These are phyloP conservation scores for Xanthoparmelia taractica DNA, from an alignment of 495 filamentous ascomycete species.

Conservation along the genomic window DNA sequence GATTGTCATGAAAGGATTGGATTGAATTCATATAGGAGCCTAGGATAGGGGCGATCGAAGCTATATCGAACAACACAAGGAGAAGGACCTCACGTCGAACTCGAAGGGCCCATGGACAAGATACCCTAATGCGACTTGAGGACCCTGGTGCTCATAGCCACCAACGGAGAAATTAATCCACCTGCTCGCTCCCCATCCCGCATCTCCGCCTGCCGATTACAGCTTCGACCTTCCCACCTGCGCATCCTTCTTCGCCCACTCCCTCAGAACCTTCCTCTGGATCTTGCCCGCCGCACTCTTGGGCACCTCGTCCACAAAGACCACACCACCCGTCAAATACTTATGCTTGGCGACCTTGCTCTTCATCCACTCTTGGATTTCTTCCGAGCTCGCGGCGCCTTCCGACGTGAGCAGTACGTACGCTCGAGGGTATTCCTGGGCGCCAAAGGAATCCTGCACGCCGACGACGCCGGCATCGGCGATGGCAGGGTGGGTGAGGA, in stretches of 20 bases:
- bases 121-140: background rate
- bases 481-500: conserved; percentile 61
- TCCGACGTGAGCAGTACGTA: conserved; percentile 60
- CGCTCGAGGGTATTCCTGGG: conserved; percentile 74
- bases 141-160: background rate
- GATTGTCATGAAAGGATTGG: too few species aligned
- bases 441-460: conserved; percentile 55
- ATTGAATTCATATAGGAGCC: too few species aligned
- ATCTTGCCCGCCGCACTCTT: conserved; percentile 88
- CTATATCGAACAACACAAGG: too few species aligned
- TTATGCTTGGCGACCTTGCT: conserved; percentile 62
- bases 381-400: conserved; percentile 46
- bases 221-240: conserved; percentile 24
- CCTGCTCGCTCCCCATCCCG: too few species aligned
- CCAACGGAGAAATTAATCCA: background rate
- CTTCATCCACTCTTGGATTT: conserved; percentile 58
- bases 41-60: too few species aligned
- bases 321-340: conserved; percentile 70
- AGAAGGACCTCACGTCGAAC: background rate
- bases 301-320: conserved; percentile 73
- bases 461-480: conserved; percentile 80
- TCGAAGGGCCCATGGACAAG: background rate
- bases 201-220: conserved; percentile 3
- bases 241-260: conserved; percentile 43
- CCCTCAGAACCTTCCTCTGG: conserved; percentile 60